Evolutionary conservation across 345 rosid species (phyloP), one percentile per base, ranked within the genome.

Genomic region (Leavenworthia alabamica): DNA sequence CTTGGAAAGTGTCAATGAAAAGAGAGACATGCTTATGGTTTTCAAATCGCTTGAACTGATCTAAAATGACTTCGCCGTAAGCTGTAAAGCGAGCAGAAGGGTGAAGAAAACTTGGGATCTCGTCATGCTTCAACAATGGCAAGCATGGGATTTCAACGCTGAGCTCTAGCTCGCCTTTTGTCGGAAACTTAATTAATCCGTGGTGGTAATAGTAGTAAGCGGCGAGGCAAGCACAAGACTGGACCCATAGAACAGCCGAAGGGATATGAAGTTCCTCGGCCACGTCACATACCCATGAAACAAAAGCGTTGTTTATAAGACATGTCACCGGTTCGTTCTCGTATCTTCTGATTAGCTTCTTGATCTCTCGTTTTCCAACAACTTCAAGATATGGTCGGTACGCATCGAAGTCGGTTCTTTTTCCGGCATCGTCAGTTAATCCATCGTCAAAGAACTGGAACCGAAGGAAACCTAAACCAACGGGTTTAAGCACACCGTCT

Each of bases 211-310:
- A 79, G 44, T 85, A 90, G 67, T 90, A 90, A 3, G 83, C 67
- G 0, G 86, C 50, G 15, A 90, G 80, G 57, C 83, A 83, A 3
- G 89, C 93, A 7, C 89, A 83, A 4, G 97, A 87, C 67, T 90
- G 93, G 4, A 90, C 90, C 97, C 96, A 90, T 8, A 90, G 85
- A 82, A 87, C 66, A 3, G 90, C 96, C 7, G 82, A 87, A 23
- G 97, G 89, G 49, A 90, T 57, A 26, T 80, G 83, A 2, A 90
- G 77, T 31, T 64, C 64, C 36, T 62, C 79, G 0, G 90, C 97
- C 4, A 90, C 87, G 40, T 87, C 95, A 1, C 86, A 78, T n/a
- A 79, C 90, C 97, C 95, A 90, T 0, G 93, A 83, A 3, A 85
- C 75, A 68, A 74, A 87, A 7, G 93, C 83, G 62, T 87, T 87